Evolutionary conservation across 2,329 filamentous ascomycete species (phyloP).

Genomic region (Penicillium sp.): DNA sequence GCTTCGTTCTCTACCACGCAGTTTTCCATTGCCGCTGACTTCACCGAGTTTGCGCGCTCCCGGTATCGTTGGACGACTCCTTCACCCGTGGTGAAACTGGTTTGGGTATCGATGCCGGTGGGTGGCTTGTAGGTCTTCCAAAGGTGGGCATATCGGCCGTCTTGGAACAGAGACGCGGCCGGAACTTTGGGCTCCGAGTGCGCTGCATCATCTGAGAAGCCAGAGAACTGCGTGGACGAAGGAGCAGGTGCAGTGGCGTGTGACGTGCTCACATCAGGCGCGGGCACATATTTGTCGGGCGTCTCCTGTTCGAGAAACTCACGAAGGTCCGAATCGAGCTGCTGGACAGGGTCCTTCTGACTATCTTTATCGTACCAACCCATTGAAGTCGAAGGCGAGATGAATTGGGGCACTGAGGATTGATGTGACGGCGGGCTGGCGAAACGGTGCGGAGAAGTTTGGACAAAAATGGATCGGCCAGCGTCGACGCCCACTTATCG

Average conservation of each 20-base stretch:
- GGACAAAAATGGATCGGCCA: conserved; percentile 23
- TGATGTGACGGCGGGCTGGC: conserved; percentile 1
- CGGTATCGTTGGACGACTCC: conserved; percentile 80
- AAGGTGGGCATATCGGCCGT: conserved; percentile 73
- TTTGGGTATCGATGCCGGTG: conserved; percentile 57
- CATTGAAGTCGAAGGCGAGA: conserved; percentile 38
- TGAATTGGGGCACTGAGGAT: not conserved
- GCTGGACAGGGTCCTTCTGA: conserved; percentile 59
- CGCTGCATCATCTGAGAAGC: conserved; percentile 16
- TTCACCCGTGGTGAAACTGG: conserved; percentile 71
- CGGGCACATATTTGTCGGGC: conserved; percentile 59
- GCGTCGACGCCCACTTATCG: conserved; percentile 6
- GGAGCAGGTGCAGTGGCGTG: conserved; percentile 10
- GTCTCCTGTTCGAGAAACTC: conserved; percentile 81
- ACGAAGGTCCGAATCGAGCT: conserved; percentile 75
- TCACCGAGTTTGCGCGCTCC: conserved; percentile 70
- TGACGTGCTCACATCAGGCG: conserved; percentile 24
- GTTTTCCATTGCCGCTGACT: conserved; percentile 81
- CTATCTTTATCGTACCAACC: conserved; percentile 58
- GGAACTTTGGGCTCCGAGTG: conserved; percentile 32
- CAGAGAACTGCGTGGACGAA: conserved; percentile 14
- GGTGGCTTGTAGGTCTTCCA: conserved; percentile 88
- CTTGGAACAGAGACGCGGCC: conserved; percentile 56
- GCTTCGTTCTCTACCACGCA: conserved; percentile 81
- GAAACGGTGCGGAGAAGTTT: conserved; percentile 20